phyloP scores from a whole-genome alignment of 108 stramenopile species.

The Skeletonema potamos region DNA sequence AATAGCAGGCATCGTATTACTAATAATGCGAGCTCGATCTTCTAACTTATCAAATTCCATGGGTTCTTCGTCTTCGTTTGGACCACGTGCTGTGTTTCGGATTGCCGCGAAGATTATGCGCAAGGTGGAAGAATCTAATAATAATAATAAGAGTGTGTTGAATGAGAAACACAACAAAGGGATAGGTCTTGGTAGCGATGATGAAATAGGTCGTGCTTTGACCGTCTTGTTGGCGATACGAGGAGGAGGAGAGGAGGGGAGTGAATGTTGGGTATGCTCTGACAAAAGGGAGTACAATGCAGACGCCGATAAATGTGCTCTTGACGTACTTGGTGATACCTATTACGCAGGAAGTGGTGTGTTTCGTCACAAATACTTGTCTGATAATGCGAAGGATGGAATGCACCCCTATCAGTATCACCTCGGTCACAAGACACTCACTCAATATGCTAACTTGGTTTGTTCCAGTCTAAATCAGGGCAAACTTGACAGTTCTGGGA shows the following conservation, averaged over 20 bases:
- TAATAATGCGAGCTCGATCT: slow-evolving; percentile 32
- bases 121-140: neutral
- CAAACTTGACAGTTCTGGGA: neutral
- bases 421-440: slow-evolving; percentile 23
- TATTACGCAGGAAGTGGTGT: slow-evolving; percentile 20
- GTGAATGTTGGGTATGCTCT: slow-evolving; percentile 12
- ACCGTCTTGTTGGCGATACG: slow-evolving; percentile 20
- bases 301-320: slow-evolving; percentile 12
- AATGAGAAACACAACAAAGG: neutral
- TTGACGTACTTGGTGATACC: slow-evolving; percentile 24
- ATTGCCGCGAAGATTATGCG: slow-evolving; percentile 31
- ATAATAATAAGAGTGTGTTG: neutral
- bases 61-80: slow-evolving; percentile 6
- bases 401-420: neutral
- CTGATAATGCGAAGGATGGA: neutral
- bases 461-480: slow-evolving; percentile 21
- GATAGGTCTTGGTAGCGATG: slow-evolving; percentile 1
- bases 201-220: slow-evolving; percentile 25
- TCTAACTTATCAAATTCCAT: slow-evolving; percentile 17
- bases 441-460: slow-evolving; percentile 28
- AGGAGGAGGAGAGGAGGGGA: neutral
- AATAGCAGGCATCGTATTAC: slow-evolving; percentile 28
- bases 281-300: neutral
- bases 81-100: slow-evolving; percentile 32
- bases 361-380: slow-evolving; percentile 12